Base-by-base conservation (phyloP, 1,284 basidiomycete species). In the Moniliella sp. region DNA sequence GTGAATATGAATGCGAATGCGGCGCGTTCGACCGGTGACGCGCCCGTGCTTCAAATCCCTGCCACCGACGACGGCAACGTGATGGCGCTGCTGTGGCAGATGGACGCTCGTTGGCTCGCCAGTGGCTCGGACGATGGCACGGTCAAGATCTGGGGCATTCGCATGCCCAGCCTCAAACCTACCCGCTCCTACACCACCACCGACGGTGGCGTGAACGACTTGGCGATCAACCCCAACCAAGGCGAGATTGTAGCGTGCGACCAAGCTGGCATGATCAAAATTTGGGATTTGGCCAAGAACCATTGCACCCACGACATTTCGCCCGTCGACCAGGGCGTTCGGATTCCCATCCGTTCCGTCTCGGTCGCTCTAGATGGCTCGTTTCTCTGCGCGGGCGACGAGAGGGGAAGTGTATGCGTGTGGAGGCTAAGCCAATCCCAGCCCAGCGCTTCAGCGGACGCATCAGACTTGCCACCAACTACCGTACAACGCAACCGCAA, bases 181-280 rank as follows among this genome's bases (percentile, higher is more conserved):
- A 70, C 46, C 64, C 65, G 30, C 69, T 70, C 43, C 61, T 64
- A 9, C 65, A 65, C 0, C 64, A 67, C 0, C n/a, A n/a, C n/a
- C n/a, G n/a, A n/a, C n/a, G n/a, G n/a, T n/a, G n/a, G n/a, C n/a
- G 91, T 99, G 34, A 99, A 97, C 64, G 91, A 99, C 59, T 80
- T 97, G 25, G 79, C 82, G 30, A 79, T 99, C 23, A 88, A 99
- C 63, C 91, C 91, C n/a, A 99, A 97, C 64, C 91, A 97, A 64
- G 88, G 86, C 31, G 91, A 99, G 62, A 71, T 99, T 34, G 84
- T 97, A 48, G 84, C 80, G 11, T 97, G 91, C 64, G 91, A 97
- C 65, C 88, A 97, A 66, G 75, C 78, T 23, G 91, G 91, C n/a
- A 80, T 81, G 44, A 88, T 99, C 51, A 94, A 94, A 62, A 84